Base-by-base conservation (phyloP, 306 rosid species). In the Abrus pulchellus region DNA sequence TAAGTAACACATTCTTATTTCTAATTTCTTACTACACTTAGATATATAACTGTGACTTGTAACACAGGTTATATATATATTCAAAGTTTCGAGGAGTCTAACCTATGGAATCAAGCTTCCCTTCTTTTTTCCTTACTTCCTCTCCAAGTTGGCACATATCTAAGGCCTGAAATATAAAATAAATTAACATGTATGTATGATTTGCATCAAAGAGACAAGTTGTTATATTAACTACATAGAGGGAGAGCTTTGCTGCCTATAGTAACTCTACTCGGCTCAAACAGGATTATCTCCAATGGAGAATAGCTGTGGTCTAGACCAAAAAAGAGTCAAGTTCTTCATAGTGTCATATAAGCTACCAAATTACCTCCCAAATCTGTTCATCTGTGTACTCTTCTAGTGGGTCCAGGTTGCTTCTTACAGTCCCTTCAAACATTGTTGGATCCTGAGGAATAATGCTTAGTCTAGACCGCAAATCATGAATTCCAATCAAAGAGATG, bases 401-500 rank as follows among this genome's bases (percentile, higher is more conserved):
- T 0, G 98, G 93, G 55, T 92, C 97, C 33, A 92, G 76, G 75
- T 94, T 94, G 78, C 89, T 91, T 86, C 98, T 86, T 59, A 94
- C 86, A 2, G 94, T 91, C 55, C 98, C 97, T 87, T 90, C 92
- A 86, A 94, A 94, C 98, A 94, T 94, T 56, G 97, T 94, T 70
- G 98, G 97, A 80, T 94, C 97, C 73, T 92, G 97, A 86, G 98
- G 97, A 68, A 92, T 94, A 62, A 94, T 92, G 86, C 97, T 94
- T 14, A 92, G 85, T 81, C 82, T 87, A 4, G 88, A 92, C 66
- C 94, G 65, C 71, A 94, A 83, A 85, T 94, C 91, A 36, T 92
- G 97, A 63, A 94, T 70, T 53, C 97, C 97, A 38, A 92, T 84
- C 4, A 59, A 80, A 29, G 89, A 78, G 74, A 91, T 90, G 76